Percentiles rank a stretch among this genome's conserved stretches.
phyloP scores from a whole-genome alignment of 164 flowering plant species.

The Chimonanthus praecox region DNA sequence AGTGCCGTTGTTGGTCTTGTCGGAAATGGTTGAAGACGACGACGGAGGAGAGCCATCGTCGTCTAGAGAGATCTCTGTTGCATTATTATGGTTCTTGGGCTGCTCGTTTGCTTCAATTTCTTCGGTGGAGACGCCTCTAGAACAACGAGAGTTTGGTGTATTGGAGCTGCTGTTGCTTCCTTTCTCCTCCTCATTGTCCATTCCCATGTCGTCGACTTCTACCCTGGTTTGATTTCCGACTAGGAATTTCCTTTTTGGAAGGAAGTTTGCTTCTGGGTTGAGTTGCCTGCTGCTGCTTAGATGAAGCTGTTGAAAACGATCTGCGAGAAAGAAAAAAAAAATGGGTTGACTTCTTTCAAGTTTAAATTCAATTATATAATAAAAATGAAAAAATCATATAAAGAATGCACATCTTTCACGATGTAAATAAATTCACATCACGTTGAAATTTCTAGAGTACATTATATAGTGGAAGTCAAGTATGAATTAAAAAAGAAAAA shows the following conservation, averaged over 20 bases:
- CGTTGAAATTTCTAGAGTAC: too few relatives aligned
- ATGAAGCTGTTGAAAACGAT: conserved; percentile 33
- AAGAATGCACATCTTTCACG: too few relatives aligned
- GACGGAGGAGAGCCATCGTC: conserved; percentile 34
- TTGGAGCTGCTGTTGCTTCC: conserved; percentile 35
- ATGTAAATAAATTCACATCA: too few relatives aligned
- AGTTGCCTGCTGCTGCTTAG: conserved; percentile 25
- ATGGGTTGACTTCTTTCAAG: neutral
- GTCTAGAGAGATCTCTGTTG: conserved; percentile 19
- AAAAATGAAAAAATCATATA: too few relatives aligned
- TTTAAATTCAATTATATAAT: too few relatives aligned
- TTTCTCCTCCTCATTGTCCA: conserved; percentile 34
- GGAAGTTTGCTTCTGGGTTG: conserved; percentile 22
- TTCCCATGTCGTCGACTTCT: conserved; percentile 19
- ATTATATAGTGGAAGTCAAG: too few relatives aligned
- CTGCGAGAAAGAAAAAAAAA: conserved; percentile 16
- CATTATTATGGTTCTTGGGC: conserved; percentile 13
- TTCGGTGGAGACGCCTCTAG: conserved; percentile 62
- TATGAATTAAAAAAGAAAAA: too few relatives aligned
- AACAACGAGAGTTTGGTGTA: conserved; percentile 42
- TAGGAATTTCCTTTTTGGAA: conserved; percentile 11
- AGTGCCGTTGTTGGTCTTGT: conserved; percentile 16
- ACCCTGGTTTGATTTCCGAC: conserved; percentile 4
- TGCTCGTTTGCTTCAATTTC: conserved; percentile 27
- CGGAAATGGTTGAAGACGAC: conserved; percentile 36